Evolutionary conservation across 1,284 basidiomycete genomes (phyloP), one percentile per base, ranked within the genome.

Genomic region (Marasmius sp.): DNA sequence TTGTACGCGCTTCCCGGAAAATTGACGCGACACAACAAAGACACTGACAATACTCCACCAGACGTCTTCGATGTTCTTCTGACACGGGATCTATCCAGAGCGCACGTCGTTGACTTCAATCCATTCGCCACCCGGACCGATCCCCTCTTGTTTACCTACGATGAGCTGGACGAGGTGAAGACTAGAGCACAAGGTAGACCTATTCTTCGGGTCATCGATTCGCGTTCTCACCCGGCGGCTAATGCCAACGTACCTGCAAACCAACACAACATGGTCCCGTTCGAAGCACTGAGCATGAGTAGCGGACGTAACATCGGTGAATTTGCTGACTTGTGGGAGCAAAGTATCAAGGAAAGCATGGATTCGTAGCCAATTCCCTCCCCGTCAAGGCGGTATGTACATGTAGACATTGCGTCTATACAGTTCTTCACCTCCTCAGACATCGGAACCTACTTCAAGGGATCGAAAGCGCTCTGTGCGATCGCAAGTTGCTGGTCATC

Each of bases 181-280:
- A 33, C 41, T 16, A 72, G 70, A 20, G 56, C 76, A 10, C 36
- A 68, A 12, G 64, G 67, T 34, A 58, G 54, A 6, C 89, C 88
- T 0, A 77, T 83, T 53, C 74, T 95, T 27, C 83, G 84, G 22
- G 83, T 90, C n/a, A 87, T 96, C 57, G 87, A 92, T 68, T 92
- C 89, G 0, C 80, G 80, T 1, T 74, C 81, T 14, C 91, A 94
- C 72, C 91, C 87, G 0, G 83, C 80, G 2, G 89, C 85, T 0
- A 81, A 76, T 37, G 78, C 81, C 57, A 92, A 86, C 65, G 85
- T 86, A 2, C 93, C 95, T 1, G 80, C 84, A 1, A 83, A 94
- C 70, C 89, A 92, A 66, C 89, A 93, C 69, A 98, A 97, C 71
- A 97, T 97, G 92, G 82, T 97, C 16, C 97, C 96, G 2, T 81